Evolutionary conservation across 495 filamentous ascomycete genomes (phyloP), one percentile per base, ranked within the genome.

Genomic region (Penicillium alfredii): DNA sequence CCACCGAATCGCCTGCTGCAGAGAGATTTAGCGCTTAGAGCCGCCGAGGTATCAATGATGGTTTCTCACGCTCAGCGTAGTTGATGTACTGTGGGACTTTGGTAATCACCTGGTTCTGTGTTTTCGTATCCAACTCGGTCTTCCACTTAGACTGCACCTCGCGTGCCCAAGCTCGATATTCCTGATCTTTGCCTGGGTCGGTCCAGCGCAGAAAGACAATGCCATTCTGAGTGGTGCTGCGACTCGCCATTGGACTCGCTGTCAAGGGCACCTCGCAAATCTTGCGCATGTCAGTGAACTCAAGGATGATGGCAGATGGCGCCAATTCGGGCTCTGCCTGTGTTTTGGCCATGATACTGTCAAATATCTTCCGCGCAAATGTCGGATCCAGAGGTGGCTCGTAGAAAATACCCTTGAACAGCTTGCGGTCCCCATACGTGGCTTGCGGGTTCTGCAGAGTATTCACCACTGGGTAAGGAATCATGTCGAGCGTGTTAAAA

Each of bases 331-430:
- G 14, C 9, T 58, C 40, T 4, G 18, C 18, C 8, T 45, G 21
- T 15, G 69, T 55, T 44, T 63, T 51, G 3, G 32, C 24, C 33
- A 61, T 60, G 39, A 64, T 64, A 3, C 62, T 61, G 3, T 61
- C 44, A 42, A 71, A 60, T 4, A 59, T 41, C n/a, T 45, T 32
- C 6, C 60, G 61, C 2, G 61, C 41, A 42, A 68, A 59, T 1
- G 44, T 16, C 5, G 49, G 42, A 22, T 63, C 53, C 26, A 72
- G 34, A 0, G 68, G 68, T 9, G 67, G 61, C 35, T 56, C 50
- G 54, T 66, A 73, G 21, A 66, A 65, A n/a, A 73, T 53, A 0
- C 69, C 71, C 35, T 72, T 76, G 38, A 71, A 65, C 1, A 63
- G 56, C 25, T 69, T 64, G 9, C 65, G 60, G 25, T 51, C 60